phyloP scores from a whole-genome alignment of 78 protist species.

The Dictyostelium purpureum region DNA sequence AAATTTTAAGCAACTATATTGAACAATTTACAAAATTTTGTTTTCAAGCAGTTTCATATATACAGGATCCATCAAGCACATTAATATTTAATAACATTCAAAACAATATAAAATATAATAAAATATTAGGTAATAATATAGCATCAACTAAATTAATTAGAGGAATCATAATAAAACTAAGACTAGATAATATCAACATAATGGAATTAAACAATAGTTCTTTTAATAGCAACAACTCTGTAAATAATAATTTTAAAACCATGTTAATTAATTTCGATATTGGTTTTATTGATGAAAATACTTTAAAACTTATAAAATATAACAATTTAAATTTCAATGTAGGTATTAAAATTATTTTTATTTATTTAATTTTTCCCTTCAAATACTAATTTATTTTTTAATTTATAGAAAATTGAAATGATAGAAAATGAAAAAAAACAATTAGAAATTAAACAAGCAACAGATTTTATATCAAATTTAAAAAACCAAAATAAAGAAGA shows the following conservation, averaged over 20 bases:
- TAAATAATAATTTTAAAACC: background rate
- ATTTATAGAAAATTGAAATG: background rate
- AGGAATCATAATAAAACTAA: conserved; percentile 4
- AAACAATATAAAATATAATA: conserved; percentile 26
- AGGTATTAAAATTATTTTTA: background rate
- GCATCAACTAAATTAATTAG: conserved; percentile 15
- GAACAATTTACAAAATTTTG: background rate
- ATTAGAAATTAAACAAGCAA: conserved; percentile 4
- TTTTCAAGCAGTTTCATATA: background rate
- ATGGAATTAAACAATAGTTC: background rate
- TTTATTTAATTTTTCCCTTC: background rate
- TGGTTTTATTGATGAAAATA: conserved; percentile 5
- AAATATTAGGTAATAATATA: conserved; percentile 41
- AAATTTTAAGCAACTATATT: conserved; percentile 14
- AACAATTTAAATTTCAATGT: conserved; percentile 24
- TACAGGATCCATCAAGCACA: background rate
- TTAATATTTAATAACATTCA: background rate
- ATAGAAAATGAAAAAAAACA: conserved; percentile 28
- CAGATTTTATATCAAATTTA: background rate
- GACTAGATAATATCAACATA: background rate
- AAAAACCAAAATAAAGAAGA: background rate
- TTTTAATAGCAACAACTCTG: background rate
- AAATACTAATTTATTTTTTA: background rate
- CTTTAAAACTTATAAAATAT: background rate
- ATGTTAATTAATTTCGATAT: conserved; percentile 35